Evolutionary conservation across 176 grass and related monocot genomes (phyloP).

Genomic region (Triticum urartu): DNA sequence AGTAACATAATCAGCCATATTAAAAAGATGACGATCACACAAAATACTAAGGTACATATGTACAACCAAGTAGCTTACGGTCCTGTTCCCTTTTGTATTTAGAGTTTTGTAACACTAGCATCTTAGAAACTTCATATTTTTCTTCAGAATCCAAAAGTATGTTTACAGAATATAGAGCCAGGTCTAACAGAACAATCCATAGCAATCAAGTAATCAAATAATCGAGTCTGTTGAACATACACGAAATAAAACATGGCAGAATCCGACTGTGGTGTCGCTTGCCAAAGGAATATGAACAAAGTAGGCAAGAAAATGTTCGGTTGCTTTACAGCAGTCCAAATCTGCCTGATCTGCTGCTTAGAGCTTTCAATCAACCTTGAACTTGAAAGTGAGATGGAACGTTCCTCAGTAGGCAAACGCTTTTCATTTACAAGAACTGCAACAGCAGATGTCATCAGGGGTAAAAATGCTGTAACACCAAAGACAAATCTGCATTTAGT

Average conservation of each 20-base stretch:
- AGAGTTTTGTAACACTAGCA: not conserved
- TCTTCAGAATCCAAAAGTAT: not conserved
- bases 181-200: not conserved
- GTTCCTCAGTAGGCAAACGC: conserved; percentile 20
- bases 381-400: conserved; percentile 40
- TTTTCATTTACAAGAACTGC: conserved; percentile 94
- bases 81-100: not conserved
- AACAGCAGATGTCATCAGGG: conserved; percentile 82
- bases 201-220: conserved; percentile 26
- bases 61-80: not conserved
- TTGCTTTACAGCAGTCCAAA: conserved; percentile 86
- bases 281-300: conserved; percentile 95
- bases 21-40: conserved; percentile 20
- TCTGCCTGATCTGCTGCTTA: conserved; percentile 61
- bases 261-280: conserved; percentile 94
- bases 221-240: conserved; percentile 46
- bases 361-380: conserved; percentile 69
- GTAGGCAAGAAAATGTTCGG: conserved; percentile 83
- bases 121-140: not conserved
- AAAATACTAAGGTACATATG: not conserved
- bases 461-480: conserved; percentile 87
- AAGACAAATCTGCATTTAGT: conserved; percentile 78
- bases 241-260: conserved; percentile 92
- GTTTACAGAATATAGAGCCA: not conserved
- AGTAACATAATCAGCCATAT: conserved; percentile 12